Conservation (phyloP, 495 filamentous ascomycete genomes). For the Penicillium bialowiezense region DNA sequence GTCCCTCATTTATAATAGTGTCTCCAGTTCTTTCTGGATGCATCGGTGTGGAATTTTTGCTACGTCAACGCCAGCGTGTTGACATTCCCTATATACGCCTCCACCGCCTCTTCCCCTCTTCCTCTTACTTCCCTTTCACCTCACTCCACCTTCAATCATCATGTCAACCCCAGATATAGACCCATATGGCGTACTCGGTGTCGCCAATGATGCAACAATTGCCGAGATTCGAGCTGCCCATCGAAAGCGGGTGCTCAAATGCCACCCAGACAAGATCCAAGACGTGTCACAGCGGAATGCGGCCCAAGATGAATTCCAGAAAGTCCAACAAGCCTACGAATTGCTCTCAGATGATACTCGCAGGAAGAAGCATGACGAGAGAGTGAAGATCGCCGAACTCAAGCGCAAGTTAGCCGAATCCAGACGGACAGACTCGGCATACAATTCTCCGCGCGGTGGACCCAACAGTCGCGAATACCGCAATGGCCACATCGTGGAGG, state of each 20-base stretch:
- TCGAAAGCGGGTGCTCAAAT: slow-evolving; percentile 89
- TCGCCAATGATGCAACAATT: slow-evolving; percentile 70
- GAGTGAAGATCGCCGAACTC: slow-evolving; percentile 61
- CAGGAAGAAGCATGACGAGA: slow-evolving; percentile 73
- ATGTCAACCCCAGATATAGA: slow-evolving; percentile 71
- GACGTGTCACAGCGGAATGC: slow-evolving; percentile 63
- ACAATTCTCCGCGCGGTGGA: slow-evolving; percentile 21
- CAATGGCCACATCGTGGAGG: slow-evolving; percentile 45
- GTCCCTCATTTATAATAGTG: slow-evolving; percentile 4
- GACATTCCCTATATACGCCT: slow-evolving; percentile 10
- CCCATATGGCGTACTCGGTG: slow-evolving; percentile 79
- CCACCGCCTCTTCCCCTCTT: slow-evolving; percentile 15
- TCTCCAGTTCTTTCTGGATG: slow-evolving; percentile 24
- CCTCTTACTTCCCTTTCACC: slow-evolving; percentile 20
- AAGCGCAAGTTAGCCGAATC: slow-evolving; percentile 49
- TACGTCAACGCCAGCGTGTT: slow-evolving; percentile 13
- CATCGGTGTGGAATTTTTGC: slow-evolving; percentile 15
- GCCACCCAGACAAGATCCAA: slow-evolving; percentile 92
- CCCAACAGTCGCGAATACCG: slow-evolving; percentile 41
- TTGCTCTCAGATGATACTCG: slow-evolving; percentile 75
- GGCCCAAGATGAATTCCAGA: slow-evolving; percentile 85
- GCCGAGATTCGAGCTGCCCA: slow-evolving; percentile 76
- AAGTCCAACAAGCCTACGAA: slow-evolving; percentile 91
- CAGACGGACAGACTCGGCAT: slow-evolving; percentile 25
- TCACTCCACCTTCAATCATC: slow-evolving; percentile 8